Percentiles rank a stretch among this genome's conserved stretches.
Conservation (phyloP, 1,139 yeast species). For the Debaryomyces sp. region DNA sequence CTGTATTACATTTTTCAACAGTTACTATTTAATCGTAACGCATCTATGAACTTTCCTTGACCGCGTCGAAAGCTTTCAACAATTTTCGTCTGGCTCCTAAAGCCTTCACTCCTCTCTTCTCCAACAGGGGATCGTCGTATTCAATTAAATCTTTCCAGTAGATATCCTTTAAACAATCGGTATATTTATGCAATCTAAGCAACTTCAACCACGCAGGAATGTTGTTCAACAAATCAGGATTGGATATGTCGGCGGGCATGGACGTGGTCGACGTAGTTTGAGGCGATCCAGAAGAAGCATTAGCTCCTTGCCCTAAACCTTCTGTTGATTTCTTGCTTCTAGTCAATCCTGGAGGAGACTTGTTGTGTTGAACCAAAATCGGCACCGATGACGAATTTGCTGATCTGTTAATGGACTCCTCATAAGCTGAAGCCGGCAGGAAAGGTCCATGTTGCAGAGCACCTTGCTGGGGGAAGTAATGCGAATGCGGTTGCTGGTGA, state of each 20-base stretch:
- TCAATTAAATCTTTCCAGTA: conserved; percentile 81
- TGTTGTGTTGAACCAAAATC: conserved; percentile 21
- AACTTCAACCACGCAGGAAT: conserved; percentile 93
- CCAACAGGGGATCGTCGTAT: conserved; percentile 69
- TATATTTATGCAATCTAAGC: conserved; percentile 88
- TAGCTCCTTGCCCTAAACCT: neutral
- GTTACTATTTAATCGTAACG: neutral
- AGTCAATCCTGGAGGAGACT: conserved; percentile 17
- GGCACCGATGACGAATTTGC: conserved; percentile 46
- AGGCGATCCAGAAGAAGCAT: conserved; percentile 11
- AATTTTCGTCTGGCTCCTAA: conserved; percentile 93
- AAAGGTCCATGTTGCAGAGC: conserved; percentile 6
- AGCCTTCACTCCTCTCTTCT: conserved; percentile 83
- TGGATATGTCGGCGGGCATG: conserved; percentile 68
- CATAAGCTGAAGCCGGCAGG: conserved; percentile 19
- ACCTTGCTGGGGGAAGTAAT: conserved; percentile 13
- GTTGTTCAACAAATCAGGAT: conserved; percentile 65
- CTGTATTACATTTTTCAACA: neutral
- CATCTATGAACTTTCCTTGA: conserved; percentile 32
- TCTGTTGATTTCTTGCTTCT: conserved; percentile 10
- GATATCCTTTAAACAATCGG: conserved; percentile 75
- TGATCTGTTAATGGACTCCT: conserved; percentile 40
- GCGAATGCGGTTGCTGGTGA: conserved; percentile 15
- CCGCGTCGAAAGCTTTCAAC: conserved; percentile 86
- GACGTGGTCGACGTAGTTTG: conserved; percentile 25